Conservation (phyloP, 352 stramenopile genomes). For the Pythium sp. region DNA sequence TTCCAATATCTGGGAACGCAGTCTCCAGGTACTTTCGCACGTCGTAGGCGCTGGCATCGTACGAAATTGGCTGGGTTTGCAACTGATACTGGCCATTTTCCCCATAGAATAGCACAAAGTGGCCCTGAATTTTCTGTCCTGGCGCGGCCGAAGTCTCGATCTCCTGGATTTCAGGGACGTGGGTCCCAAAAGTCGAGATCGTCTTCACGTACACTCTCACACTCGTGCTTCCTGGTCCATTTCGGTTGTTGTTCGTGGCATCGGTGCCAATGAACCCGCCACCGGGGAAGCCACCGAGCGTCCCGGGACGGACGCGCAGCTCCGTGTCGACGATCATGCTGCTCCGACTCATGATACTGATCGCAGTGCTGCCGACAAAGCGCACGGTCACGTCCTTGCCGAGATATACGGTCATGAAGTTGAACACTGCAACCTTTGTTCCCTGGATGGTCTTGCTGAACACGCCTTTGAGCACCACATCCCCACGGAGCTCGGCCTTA, state of each 20-base stretch:
- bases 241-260: constrained; percentile 85
- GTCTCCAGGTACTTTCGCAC: constrained; percentile 54
- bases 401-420: constrained; percentile 95
- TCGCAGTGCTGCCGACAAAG: constrained; percentile 81
- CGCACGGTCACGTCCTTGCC: constrained; percentile 74
- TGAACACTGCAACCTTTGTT: constrained; percentile 93
- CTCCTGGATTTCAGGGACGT: constrained; percentile 90
- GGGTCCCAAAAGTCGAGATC: constrained; percentile 81
- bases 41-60: constrained; percentile 70
- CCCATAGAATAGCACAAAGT: constrained; percentile 55
- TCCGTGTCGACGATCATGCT: constrained; percentile 91
- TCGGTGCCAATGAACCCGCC: constrained; percentile 78
- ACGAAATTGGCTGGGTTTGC: constrained; percentile 51
- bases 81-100: constrained; percentile 4
- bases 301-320: constrained; percentile 76
- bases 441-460: constrained; percentile 63
- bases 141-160: constrained; percentile 72
- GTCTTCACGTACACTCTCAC: constrained; percentile 92
- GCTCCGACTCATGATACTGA: constrained; percentile 90
- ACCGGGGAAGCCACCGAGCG: constrained; percentile 91
- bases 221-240: constrained; percentile 90
- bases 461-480: constrained; percentile 54
- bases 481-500: constrained; percentile 43
- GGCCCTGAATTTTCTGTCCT: constrained; percentile 88
- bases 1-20: constrained; percentile 45